Percentiles rank a stretch among this genome's conserved stretches.
Evolutionary conservation across 1,284 basidiomycete genomes (phyloP).

Genomic region (Sphagnurus paluster): DNA sequence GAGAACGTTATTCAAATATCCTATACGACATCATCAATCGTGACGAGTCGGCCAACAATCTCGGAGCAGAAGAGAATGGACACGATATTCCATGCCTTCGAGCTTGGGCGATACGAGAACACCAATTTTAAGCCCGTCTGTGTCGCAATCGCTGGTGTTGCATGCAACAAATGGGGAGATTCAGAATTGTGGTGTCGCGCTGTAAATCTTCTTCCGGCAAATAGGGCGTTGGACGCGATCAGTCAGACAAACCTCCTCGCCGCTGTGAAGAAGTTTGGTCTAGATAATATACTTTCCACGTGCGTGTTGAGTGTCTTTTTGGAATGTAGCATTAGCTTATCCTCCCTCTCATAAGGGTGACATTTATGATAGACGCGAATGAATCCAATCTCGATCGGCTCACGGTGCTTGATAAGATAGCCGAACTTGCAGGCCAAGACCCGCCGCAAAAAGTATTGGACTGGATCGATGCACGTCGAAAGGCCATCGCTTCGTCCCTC

Average conservation of each 20-base stretch:
- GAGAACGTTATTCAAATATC: not conserved
- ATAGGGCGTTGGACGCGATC: not conserved
- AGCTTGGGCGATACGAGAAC: not conserved
- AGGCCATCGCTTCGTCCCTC: not conserved
- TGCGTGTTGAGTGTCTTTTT: not conserved
- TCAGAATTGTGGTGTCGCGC: not conserved
- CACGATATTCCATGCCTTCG: not conserved
- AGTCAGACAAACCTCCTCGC: not conserved
- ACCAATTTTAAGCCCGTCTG: not conserved
- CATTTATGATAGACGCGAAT: not conserved
- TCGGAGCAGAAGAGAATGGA: not conserved
- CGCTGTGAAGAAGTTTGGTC: not conserved
- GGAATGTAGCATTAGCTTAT: not conserved
- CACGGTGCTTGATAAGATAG: not conserved
- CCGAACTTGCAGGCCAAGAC: not conserved
- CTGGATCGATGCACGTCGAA: not conserved
- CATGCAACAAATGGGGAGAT: not conserved
- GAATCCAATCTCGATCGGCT: not conserved
- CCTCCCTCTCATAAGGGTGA: not conserved
- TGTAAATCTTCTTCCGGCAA: not conserved
- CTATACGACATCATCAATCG: not conserved
- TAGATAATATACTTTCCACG: not conserved
- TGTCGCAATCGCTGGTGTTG: not conserved
- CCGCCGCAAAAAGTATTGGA: too few relatives aligned
- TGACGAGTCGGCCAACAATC: not conserved